phyloP scores from a whole-genome alignment of 1,284 basidiomycete genomes.

The Tilletia caries region DNA sequence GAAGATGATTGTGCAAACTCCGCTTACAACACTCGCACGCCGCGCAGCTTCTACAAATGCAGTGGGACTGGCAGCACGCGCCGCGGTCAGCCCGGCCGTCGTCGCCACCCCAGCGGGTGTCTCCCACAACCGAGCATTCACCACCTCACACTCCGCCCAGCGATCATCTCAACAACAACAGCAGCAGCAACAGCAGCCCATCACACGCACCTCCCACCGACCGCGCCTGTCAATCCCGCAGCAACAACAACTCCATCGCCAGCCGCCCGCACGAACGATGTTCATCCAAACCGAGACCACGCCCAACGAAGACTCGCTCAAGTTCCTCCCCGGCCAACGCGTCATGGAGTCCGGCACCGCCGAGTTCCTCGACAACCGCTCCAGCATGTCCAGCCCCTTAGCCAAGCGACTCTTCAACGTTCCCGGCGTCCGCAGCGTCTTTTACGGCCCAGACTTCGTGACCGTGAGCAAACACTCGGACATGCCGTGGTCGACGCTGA shows the following conservation, averaged over 20 bases:
- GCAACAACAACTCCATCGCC: not conserved
- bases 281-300: constrained; percentile 97
- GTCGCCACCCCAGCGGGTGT: too few species aligned
- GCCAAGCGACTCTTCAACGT: constrained; percentile 90
- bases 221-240: not conserved
- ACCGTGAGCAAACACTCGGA: constrained; percentile 89
- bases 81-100: not conserved
- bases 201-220: not conserved
- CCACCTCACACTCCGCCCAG: not conserved
- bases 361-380: constrained; percentile 78
- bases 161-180: not conserved
- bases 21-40: not conserved
- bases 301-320: constrained; percentile 94
- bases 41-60: not conserved
- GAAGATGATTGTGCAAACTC: not conserved
- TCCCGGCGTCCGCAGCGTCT: constrained; percentile 81
- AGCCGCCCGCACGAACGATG: constrained; percentile 67
- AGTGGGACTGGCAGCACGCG: not conserved
- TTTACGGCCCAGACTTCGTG: constrained; percentile 97
- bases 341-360: constrained; percentile 80
- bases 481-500: constrained; percentile 80
- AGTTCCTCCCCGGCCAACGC: constrained; percentile 88
- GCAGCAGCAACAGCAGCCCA: not conserved
- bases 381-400: constrained; percentile 68
- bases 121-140: too few species aligned